Base-by-base conservation (phyloP, 2,329 filamentous ascomycete species). In the Akanthomyces uredinophilus region DNA sequence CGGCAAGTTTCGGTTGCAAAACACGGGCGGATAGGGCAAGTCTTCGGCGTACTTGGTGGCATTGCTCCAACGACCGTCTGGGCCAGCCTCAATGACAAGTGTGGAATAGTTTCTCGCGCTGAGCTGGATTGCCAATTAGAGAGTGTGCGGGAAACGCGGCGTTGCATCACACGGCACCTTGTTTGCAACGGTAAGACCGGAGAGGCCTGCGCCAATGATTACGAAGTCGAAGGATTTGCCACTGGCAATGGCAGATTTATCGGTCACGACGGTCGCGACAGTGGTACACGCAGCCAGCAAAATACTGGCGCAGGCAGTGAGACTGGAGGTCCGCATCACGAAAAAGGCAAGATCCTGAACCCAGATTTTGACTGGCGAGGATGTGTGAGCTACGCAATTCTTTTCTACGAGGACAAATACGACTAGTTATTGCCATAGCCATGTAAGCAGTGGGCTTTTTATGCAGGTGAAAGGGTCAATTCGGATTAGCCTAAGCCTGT, bases 201-300 rank as follows among this genome's bases (percentile, higher is more conserved):
- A 68, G 7, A 78, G 66, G 1, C 76, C 76, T 8, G 73, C 76
- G 11, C 76, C 76, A 7, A 78, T 65, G n/a, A 78, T 67, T 6
- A 77, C 66, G 1, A 75, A 74, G 58, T 74, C 72, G 18, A 64
- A 68, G 65, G 35, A 50, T 32, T 66, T 56, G 55, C 54, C 37
- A 29, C 55, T 37, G 0, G 47, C 65, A 10, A 66, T 37, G 1
- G 24, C 53, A 5, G 65, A 46, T 14, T 67, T 58, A 41, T 69
- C 67, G 4, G 69, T 68, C n/a, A 68, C 64, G 0, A 60, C 16
- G 3, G 64, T 68, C 11, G 64, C 64, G 2, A 46, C 24, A n/a
- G 60, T 57, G 2, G 63, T 44, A 5, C 11, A 27, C 27, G 58
- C 29, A 18, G n/a, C 3, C 20, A 60, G 39, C 16, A 53, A 5